Evolutionary conservation across 176 grass and related monocot species (phyloP), one percentile per base, ranked within the genome.

Genomic region (Metroxylon sagu): DNA sequence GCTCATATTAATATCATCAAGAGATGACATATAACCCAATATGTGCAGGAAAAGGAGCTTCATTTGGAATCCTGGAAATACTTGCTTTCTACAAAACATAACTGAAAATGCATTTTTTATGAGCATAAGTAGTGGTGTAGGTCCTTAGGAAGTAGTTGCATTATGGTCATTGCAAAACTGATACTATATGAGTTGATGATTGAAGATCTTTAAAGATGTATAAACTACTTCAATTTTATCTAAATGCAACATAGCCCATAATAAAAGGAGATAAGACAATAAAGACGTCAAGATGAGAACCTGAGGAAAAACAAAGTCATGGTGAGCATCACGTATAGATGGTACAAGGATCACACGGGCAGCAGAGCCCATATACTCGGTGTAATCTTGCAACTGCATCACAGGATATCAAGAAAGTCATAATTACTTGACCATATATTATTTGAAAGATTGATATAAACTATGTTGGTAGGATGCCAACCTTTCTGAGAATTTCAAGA

Each of bases 231-330:
- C 35, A 14, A 43, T 43, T 12, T 14, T 14, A 43, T 43, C 10
- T 43, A 43, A 43, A 43, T 43, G 35, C 35, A 7, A 43, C 8
- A 14, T 43, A 43, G 12, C 7, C 35, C 35, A 43, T 43, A 43
- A 43, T 12, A 14, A 43, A 43, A 43, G 35, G 10, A 43, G 35
- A 12, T 43, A 43, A 12, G 35, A 43, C 35, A 12, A 43, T 43
- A 43, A 48, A 18, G 65, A 29, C 16, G 25, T 4, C 19, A 35
- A 26, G 18, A 54, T 2, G 14, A 30, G 54, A 26, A 97, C 92
- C 92, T 97, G 92, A 56, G 92, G 92, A 53, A 97, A 97, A 84
- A 97, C 78, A 52, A 79, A 75, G 61, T 97, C 84, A 80, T 91
- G 84, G 50, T 97, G 83, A 77, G 92, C 92, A 88, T 97, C 92